Conservation (phyloP, 257 asterid species). For the Solanum neorickii region DNA sequence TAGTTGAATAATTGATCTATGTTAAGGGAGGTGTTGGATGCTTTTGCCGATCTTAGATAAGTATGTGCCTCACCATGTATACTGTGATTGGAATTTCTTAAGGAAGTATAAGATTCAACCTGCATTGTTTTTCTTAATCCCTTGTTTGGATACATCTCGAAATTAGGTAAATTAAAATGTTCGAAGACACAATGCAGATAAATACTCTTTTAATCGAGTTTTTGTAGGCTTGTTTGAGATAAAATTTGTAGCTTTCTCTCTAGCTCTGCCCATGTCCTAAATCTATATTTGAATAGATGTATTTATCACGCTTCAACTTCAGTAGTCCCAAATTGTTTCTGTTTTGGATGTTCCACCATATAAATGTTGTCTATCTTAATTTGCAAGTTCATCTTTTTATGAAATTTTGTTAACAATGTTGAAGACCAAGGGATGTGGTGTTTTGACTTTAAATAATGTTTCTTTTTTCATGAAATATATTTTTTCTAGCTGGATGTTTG, state of each 20-base stretch:
- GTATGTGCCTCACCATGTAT: not conserved
- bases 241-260: not conserved
- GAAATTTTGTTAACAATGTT: not conserved
- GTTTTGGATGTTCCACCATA: not conserved
- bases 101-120: not conserved
- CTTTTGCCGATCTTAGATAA: not conserved
- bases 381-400: not conserved
- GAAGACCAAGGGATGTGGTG: not conserved
- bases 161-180: not conserved
- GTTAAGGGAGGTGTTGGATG: not conserved
- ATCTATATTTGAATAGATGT: not conserved
- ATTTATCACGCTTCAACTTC: not conserved
- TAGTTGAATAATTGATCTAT: not conserved
- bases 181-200: not conserved
- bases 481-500: not conserved
- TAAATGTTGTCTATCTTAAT: not conserved
- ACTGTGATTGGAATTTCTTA: not conserved
- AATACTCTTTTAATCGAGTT: not conserved
- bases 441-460: not conserved
- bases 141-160: not conserved
- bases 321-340: not conserved
- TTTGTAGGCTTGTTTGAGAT: not conserved
- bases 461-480: not conserved
- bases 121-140: not conserved
- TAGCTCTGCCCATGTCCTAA: not conserved